A percentile compares a stretch with the other conserved stretches of the same genome.
These are phyloP conservation scores for Carex kokanica DNA, from an alignment of 176 grass and related monocot species.

Conservation along the genomic window DNA sequence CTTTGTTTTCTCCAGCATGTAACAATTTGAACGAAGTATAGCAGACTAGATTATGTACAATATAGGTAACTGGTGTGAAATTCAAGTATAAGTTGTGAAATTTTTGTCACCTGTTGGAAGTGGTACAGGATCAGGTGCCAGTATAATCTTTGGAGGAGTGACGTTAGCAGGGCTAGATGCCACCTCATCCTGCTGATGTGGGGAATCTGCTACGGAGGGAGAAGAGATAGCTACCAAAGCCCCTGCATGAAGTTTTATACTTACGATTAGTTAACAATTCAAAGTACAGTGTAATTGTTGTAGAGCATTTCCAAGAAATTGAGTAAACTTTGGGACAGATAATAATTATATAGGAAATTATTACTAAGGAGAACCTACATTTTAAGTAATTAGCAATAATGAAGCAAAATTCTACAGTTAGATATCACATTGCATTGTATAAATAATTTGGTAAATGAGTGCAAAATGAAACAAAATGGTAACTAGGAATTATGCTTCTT, in stretches of 20 bases:
- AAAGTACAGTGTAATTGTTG: neutral
- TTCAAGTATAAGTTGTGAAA: constrained; percentile 1
- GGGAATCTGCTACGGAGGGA: constrained; percentile 31
- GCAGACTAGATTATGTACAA: neutral
- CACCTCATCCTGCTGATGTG: constrained; percentile 32
- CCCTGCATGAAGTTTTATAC: constrained; percentile 35
- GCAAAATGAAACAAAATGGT: constrained; percentile 4
- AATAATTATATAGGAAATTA: neutral
- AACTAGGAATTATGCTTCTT: neutral
- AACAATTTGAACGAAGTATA: neutral
- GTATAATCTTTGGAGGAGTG: constrained; percentile 16
- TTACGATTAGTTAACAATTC: neutral
- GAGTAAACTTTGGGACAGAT: neutral
- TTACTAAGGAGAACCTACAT: neutral
- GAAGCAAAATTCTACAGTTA: neutral
- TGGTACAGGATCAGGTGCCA: constrained; percentile 31
- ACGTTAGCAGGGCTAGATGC: constrained; percentile 42
- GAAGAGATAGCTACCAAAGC: constrained; percentile 38
- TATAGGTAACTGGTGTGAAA: neutral
- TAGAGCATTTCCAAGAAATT: neutral
- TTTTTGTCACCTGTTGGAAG: constrained; percentile 47
- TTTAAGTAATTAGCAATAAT: neutral
- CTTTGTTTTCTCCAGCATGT: neutral
- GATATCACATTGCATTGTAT: neutral
- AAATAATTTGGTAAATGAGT: neutral